A percentile compares a stretch with the other conserved stretches of the same genome.
Conservation (phyloP, 164 flowering plant genomes). For the Houttuynia cordata region DNA sequence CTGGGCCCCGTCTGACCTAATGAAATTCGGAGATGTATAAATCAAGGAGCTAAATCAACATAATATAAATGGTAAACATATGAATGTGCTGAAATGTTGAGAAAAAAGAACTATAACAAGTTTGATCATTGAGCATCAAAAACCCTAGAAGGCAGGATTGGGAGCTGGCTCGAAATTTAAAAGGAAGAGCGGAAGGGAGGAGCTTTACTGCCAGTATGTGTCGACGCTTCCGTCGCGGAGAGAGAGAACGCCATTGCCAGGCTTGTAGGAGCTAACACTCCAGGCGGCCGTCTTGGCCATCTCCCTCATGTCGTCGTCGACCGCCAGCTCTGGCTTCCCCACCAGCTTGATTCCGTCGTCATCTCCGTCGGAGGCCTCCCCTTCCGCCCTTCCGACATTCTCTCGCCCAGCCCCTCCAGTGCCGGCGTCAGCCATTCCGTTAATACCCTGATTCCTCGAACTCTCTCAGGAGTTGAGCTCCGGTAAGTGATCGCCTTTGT, state of each 20-base stretch:
- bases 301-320: slow-evolving; percentile 71
- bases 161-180: not conserved
- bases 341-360: slow-evolving; percentile 60
- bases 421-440: not conserved
- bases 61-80: not conserved
- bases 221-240: slow-evolving; percentile 86
- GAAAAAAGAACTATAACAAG: too few relatives aligned
- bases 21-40: slow-evolving; percentile 1
- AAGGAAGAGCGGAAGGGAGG: not conserved
- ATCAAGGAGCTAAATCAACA: not conserved
- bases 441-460: too few relatives aligned
- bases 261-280: slow-evolving; percentile 97
- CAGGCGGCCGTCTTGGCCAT: slow-evolving; percentile 92
- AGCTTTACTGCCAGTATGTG: slow-evolving; percentile 76
- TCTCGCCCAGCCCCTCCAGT: not conserved
- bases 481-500: too few relatives aligned
- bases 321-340: slow-evolving; percentile 37
- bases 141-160: not conserved
- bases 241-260: slow-evolving; percentile 77
- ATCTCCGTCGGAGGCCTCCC: slow-evolving; percentile 54
- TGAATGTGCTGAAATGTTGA: too few relatives aligned
- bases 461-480: too few relatives aligned
- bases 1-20: slow-evolving; percentile 92
- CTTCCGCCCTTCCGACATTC: not conserved
- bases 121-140: too few relatives aligned